Percentiles rank a stretch among this genome's conserved stretches.
Evolutionary conservation across 805 yeast species (phyloP).

Genomic region (Lachancea mirantina): DNA sequence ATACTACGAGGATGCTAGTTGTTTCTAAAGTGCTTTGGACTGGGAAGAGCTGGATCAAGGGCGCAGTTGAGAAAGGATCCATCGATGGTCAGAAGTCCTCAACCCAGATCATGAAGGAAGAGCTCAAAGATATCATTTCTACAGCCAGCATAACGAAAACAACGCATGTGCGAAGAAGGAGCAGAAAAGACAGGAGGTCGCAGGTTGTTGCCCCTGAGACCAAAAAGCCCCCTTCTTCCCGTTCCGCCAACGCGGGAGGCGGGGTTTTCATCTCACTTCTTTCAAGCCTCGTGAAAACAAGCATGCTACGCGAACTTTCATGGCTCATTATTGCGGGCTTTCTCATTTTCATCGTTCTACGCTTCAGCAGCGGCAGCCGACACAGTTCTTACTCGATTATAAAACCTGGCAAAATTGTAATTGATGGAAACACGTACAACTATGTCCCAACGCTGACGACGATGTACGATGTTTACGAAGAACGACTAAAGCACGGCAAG

Average conservation of each 20-base stretch:
- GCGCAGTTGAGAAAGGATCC: conserved; percentile 69
- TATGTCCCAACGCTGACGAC: conserved; percentile 38
- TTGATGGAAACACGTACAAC: conserved; percentile 34
- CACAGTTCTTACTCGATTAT: conserved; percentile 8
- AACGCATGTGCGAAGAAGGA: conserved; percentile 6
- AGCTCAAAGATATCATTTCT: conserved; percentile 29
- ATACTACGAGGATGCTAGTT: conserved; percentile 46
- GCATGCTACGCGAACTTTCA: conserved; percentile 1
- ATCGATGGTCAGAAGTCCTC: conserved; percentile 68
- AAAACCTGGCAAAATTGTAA: conserved; percentile 22
- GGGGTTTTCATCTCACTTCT: no score
- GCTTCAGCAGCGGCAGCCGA: background rate
- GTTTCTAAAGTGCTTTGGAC: conserved; percentile 62
- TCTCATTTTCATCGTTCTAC: conserved; percentile 8
- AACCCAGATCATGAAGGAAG: conserved; percentile 38
- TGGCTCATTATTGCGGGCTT: conserved; percentile 1
- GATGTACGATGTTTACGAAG: conserved; percentile 26
- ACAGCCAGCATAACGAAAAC: conserved; percentile 16
- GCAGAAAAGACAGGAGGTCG: no score
- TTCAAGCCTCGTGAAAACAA: no score
- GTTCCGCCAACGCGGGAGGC: no score
- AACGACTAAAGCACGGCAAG: conserved; percentile 14
- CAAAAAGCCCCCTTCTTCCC: background rate
- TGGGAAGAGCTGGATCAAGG: conserved; percentile 69
- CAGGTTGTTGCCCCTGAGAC: no score